These are phyloP conservation scores for Acaromyces ingoldii DNA, from an alignment of 1,284 basidiomycete species.

Conservation along the genomic window DNA sequence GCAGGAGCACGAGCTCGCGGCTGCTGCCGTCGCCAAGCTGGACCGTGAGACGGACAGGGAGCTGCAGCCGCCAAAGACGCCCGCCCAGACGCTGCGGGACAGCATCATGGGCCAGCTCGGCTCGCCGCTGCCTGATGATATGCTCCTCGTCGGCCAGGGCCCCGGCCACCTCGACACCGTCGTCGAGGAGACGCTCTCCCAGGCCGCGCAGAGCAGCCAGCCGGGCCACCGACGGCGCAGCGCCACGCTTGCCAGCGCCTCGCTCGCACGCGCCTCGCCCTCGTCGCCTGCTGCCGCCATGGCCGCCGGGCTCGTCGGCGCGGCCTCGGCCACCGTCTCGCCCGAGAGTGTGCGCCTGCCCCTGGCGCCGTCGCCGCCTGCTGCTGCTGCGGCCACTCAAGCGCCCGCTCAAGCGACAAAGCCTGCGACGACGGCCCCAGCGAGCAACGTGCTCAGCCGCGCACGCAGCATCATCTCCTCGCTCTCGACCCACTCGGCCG, in stretches of 20 bases:
- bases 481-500: not conserved
- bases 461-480: not conserved
- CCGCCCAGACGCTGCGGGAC: constrained; percentile 26
- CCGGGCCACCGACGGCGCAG: too few relatives aligned
- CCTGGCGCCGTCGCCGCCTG: too few relatives aligned
- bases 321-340: too few relatives aligned
- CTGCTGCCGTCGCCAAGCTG: not conserved
- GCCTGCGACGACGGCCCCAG: too few relatives aligned
- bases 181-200: constrained; percentile 34
- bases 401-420: too few relatives aligned
- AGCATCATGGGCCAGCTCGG: constrained; percentile 12
- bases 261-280: too few relatives aligned
- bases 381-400: too few relatives aligned
- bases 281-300: too few relatives aligned
- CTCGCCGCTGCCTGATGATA: not conserved
- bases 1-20: not conserved
- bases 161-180: constrained; percentile 23
- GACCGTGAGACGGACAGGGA: too few relatives aligned
- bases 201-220: constrained; percentile 30
- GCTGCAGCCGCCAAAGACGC: constrained; percentile 7
- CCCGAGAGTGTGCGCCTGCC: too few relatives aligned
- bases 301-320: too few relatives aligned
- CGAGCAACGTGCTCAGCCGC: not conserved
- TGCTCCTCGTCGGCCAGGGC: constrained; percentile 4
- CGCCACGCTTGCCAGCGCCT: too few relatives aligned